Conservation (phyloP, 2,329 filamentous ascomycete species). For the Claviceps pusilla region DNA sequence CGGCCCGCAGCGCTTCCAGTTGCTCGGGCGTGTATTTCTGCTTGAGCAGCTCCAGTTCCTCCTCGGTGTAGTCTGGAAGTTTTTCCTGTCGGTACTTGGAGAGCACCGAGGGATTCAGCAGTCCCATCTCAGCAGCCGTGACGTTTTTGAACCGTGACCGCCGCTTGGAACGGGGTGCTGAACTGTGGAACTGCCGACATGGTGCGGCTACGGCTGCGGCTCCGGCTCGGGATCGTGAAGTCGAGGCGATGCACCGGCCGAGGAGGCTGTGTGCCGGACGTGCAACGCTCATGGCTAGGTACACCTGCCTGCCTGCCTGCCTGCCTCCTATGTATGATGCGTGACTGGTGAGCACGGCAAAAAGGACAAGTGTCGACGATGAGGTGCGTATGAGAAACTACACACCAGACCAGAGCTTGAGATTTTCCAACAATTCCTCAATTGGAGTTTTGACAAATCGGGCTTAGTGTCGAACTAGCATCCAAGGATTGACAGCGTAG, state of each 20-base stretch:
- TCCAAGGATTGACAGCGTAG: neutral
- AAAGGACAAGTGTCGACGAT: neutral
- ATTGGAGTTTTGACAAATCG: conserved; percentile 5
- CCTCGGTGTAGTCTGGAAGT: conserved; percentile 50
- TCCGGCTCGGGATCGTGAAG: conserved; percentile 7
- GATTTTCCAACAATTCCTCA: conserved; percentile 15
- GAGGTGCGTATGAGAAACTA: conserved; percentile 6
- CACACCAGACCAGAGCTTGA: conserved; percentile 11
- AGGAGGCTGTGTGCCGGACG: conserved; percentile 39
- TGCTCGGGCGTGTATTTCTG: conserved; percentile 67
- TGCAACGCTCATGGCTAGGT: conserved; percentile 39
- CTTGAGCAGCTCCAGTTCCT: conserved; percentile 47
- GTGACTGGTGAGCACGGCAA: neutral
- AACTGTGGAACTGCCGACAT: conserved; percentile 37
- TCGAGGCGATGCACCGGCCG: conserved; percentile 31
- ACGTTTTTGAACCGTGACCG: conserved; percentile 39
- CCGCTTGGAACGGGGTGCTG: conserved; percentile 30
- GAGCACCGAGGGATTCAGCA: conserved; percentile 29
- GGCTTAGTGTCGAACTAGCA: neutral
- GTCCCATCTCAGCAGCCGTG: conserved; percentile 35
- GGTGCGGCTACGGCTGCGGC: conserved; percentile 13
- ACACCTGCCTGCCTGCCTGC: conserved; percentile 7
- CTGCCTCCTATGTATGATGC: neutral
- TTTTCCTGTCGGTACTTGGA: conserved; percentile 29
- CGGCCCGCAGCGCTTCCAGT: conserved; percentile 65